phyloP scores from a whole-genome alignment of 2,329 filamentous ascomycete genomes.

The Aspergillus glaucus region DNA sequence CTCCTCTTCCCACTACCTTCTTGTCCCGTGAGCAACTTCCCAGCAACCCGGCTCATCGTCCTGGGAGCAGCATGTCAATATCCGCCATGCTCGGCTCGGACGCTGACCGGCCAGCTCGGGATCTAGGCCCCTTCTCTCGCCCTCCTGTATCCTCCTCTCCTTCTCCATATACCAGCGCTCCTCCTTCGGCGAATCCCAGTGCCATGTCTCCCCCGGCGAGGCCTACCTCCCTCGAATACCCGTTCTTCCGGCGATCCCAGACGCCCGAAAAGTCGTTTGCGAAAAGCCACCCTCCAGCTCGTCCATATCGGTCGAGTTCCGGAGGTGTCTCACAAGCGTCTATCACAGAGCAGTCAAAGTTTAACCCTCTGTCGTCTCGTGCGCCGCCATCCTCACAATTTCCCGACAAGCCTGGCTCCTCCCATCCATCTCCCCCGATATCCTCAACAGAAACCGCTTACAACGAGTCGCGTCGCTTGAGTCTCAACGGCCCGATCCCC shows the following conservation, averaged over 20 bases:
- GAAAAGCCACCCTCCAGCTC: constrained; percentile 32
- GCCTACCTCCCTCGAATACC: constrained; percentile 52
- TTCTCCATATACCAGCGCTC: constrained; percentile 28
- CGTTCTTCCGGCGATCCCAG: constrained; percentile 59
- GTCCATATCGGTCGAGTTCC: constrained; percentile 33
- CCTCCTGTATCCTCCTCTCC: constrained; percentile 30
- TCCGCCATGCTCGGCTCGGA: constrained; percentile 62
- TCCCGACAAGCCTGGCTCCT: constrained; percentile 28
- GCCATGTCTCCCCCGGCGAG: constrained; percentile 40
- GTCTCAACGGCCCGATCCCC: constrained; percentile 37
- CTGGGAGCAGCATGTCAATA: constrained; percentile 65
- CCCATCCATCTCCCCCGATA: constrained; percentile 30
- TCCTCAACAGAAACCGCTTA: constrained; percentile 29
- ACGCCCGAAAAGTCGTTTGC: constrained; percentile 64
- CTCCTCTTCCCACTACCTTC: constrained; percentile 32
- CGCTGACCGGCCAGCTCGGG: constrained; percentile 42
- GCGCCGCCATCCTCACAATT: constrained; percentile 23
- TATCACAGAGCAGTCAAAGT: constrained; percentile 26
- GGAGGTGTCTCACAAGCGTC: constrained; percentile 22
- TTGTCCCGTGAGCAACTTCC: constrained; percentile 53
- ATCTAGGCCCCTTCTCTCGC: constrained; percentile 42
- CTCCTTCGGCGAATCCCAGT: constrained; percentile 25
- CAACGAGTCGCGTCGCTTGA: constrained; percentile 35
- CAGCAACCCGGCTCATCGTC: constrained; percentile 47
- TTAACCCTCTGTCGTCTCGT: constrained; percentile 23